These are phyloP conservation scores for Paspalum notatum DNA, from an alignment of 176 grass and related monocot genomes.

Conservation along the genomic window DNA sequence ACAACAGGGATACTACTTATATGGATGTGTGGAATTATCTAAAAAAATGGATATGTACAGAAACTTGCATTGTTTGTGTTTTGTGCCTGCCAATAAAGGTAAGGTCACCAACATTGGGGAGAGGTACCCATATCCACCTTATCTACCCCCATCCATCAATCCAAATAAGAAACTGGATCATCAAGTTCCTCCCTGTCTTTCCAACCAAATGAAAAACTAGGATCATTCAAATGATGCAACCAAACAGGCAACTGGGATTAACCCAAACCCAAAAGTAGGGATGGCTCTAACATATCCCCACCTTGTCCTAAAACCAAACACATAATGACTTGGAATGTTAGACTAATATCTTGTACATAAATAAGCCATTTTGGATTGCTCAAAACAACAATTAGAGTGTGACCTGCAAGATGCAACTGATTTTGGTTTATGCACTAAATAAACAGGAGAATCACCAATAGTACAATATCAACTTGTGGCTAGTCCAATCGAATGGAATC, in stretches of 20 bases:
- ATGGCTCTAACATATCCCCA: background rate
- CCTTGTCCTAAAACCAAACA: background rate
- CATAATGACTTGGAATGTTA: background rate
- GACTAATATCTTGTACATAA: no score
- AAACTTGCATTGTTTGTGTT: background rate
- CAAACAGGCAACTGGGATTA: background rate
- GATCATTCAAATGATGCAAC: background rate
- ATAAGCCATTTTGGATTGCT: no score
- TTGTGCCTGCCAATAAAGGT: background rate
- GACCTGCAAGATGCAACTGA: no score
- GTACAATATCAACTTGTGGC: background rate
- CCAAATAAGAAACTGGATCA: background rate
- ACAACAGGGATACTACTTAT: background rate
- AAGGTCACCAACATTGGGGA: background rate
- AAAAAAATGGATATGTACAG: background rate
- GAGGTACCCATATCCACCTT: background rate
- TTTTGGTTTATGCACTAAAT: background rate
- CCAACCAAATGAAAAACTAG: background rate
- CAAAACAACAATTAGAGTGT: background rate
- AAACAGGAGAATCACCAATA: background rate
- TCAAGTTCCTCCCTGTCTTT: background rate
- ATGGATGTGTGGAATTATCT: background rate
- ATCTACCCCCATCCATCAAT: background rate
- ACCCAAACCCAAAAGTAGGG: background rate
- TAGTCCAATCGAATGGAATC: background rate